Evolutionary conservation across 192 early-diverging fungal species (phyloP).

Genomic region (Podila epicladia): DNA sequence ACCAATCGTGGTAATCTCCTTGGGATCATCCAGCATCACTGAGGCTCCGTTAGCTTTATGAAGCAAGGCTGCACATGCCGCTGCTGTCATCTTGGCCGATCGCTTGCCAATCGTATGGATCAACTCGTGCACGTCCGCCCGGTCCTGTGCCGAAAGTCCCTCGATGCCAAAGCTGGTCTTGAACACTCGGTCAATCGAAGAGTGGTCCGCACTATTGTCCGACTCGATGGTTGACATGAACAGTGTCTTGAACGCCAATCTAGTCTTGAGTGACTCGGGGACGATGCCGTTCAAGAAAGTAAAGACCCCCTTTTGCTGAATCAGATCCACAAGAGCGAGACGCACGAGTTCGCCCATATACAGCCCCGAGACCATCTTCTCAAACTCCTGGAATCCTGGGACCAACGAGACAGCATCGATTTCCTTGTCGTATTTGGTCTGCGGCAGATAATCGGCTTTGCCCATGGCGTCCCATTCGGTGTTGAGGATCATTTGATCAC

Average conservation of each 20-base stretch:
- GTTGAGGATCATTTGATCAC: constrained; percentile 88
- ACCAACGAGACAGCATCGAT: constrained; percentile 79
- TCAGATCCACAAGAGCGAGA: constrained; percentile 78
- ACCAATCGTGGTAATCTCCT: constrained; percentile 66
- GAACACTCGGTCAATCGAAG: constrained; percentile 65
- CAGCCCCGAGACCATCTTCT: constrained; percentile 93
- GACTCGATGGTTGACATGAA: constrained; percentile 63
- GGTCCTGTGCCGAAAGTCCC: constrained; percentile 73
- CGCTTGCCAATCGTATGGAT: constrained; percentile 80
- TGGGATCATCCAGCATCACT: constrained; percentile 33
- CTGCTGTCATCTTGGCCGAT: constrained; percentile 77
- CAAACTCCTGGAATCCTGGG: constrained; percentile 86
- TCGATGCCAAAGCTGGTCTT: constrained; percentile 63
- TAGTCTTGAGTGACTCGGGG: background rate
- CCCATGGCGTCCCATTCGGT: constrained; percentile 91
- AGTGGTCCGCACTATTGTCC: constrained; percentile 63
- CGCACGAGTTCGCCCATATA: constrained; percentile 91
- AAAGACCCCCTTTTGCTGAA: constrained; percentile 80
- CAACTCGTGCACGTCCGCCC: constrained; percentile 74
- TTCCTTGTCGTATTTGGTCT: constrained; percentile 81
- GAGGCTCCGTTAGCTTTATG: constrained; percentile 22
- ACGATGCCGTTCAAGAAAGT: constrained; percentile 52
- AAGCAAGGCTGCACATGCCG: constrained; percentile 64
- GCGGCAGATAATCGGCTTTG: constrained; percentile 76
- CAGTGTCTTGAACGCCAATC: constrained; percentile 55